Percentiles rank a stretch among this genome's conserved stretches.
Evolutionary conservation across 164 flowering plant genomes (phyloP).

Genomic region (Dillenia suffruticosa): DNA sequence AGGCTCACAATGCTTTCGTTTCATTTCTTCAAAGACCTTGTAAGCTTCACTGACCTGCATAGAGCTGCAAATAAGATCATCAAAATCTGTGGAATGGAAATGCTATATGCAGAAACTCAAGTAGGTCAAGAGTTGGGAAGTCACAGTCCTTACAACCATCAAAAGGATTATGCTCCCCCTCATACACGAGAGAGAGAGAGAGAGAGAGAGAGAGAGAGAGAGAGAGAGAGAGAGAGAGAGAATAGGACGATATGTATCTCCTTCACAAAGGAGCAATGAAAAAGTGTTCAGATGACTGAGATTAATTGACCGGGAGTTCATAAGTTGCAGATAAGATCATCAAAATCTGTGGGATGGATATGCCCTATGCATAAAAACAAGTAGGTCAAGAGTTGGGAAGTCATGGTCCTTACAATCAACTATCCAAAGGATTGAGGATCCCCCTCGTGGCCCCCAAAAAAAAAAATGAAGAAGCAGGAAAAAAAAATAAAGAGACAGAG

Average conservation of each 20-base stretch:
- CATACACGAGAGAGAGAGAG: too few relatives aligned
- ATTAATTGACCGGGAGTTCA: too few relatives aligned
- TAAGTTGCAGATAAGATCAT: conserved; percentile 30
- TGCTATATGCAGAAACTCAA: neutral
- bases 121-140: neutral
- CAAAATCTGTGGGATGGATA: conserved; percentile 8
- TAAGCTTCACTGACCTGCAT: conserved; percentile 70
- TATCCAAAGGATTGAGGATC: too few relatives aligned
- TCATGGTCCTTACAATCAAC: neutral
- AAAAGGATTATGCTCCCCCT: too few relatives aligned
- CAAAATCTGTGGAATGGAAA: conserved; percentile 9
- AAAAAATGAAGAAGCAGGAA: too few relatives aligned
- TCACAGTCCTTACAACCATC: neutral
- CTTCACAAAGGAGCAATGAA: too few relatives aligned
- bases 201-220: neutral
- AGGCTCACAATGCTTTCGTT: conserved; percentile 64
- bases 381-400: neutral
- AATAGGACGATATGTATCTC: neutral
- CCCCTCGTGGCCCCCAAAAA: too few relatives aligned
- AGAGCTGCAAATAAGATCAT: conserved; percentile 45
- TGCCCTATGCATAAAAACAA: neutral
- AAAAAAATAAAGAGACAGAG: neutral
- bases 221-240: neutral
- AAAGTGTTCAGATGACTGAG: too few relatives aligned
- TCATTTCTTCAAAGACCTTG: conserved; percentile 83